Conservation (phyloP, 345 rosid genomes). For the Theobroma cacao region DNA sequence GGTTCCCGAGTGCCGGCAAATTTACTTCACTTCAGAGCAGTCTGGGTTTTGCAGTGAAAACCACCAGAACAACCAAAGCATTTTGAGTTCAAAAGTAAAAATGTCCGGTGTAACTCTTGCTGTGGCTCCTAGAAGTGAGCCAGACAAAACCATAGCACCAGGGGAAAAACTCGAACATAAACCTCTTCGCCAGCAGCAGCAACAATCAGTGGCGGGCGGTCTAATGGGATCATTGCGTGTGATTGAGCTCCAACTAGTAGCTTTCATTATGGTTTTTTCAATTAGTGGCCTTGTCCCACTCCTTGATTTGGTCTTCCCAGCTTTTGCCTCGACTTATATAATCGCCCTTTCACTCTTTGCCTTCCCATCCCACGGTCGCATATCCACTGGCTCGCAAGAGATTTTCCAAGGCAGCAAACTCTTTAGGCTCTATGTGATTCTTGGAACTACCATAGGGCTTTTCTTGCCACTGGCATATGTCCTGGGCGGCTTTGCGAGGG, state of each 20-base stretch:
- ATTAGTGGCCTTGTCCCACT: conserved; percentile 87
- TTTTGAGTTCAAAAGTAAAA: not conserved
- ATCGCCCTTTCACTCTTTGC: conserved; percentile 61
- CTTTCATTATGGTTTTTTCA: conserved; percentile 84
- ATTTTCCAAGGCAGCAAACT: conserved; percentile 56
- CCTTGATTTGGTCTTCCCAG: conserved; percentile 79
- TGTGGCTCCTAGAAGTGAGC: conserved; percentile 45
- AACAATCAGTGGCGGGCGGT: conserved; percentile 36
- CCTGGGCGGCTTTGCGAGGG: conserved; percentile 90
- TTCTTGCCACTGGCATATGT: conserved; percentile 85
- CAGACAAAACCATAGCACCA: conserved; percentile 20
- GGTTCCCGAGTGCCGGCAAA: not conserved
- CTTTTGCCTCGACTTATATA: conserved; percentile 55
- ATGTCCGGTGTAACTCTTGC: conserved; percentile 86
- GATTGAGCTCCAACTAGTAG: conserved; percentile 84
- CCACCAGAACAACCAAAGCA: not conserved
- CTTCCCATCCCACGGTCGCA: conserved; percentile 53
- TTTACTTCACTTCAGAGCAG: not conserved
- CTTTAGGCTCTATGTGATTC: conserved; percentile 57
- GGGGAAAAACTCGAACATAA: conserved; percentile 24
- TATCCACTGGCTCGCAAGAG: conserved; percentile 39
- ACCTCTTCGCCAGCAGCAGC: conserved; percentile 16
- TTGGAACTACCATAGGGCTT: conserved; percentile 73
- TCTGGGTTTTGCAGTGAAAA: not conserved
- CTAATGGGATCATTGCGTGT: conserved; percentile 78